Conservation (phyloP, 306 rosid genomes). For the Potentilla sterilis region DNA sequence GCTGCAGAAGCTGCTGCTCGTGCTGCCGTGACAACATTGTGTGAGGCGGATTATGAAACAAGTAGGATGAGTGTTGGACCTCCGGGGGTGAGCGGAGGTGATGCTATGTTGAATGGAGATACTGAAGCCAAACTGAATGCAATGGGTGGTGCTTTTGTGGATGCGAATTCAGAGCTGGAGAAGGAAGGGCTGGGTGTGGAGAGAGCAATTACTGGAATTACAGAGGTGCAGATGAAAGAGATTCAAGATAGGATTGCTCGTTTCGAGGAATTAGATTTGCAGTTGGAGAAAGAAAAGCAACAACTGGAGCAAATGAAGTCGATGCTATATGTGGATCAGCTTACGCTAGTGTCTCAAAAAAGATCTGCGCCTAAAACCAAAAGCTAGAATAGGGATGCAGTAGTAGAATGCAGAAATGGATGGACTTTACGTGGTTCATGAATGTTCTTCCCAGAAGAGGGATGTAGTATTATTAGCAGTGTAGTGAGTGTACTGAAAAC, state of each 20-base stretch:
- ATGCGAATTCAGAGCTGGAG: conserved; percentile 56
- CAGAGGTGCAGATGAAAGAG: conserved; percentile 69
- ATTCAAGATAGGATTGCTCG: conserved; percentile 57
- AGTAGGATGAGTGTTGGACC: conserved; percentile 36
- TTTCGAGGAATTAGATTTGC: conserved; percentile 68
- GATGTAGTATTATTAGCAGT: background rate
- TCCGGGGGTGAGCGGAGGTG: conserved; percentile 40
- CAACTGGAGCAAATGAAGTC: conserved; percentile 71
- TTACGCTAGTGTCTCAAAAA: conserved; percentile 48
- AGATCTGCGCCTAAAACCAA: conserved; percentile 32
- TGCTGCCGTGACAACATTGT: conserved; percentile 64
- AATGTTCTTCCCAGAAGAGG: background rate
- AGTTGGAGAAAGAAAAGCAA: conserved; percentile 66
- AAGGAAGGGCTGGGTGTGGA: conserved; percentile 66
- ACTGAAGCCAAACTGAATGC: conserved; percentile 21
- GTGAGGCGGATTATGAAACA: conserved; percentile 44
- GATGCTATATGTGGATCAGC: conserved; percentile 73
- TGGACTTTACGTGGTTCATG: conserved; percentile 13
- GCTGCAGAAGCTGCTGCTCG: conserved; percentile 79
- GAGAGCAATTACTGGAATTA: conserved; percentile 55
- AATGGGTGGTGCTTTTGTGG: conserved; percentile 37
- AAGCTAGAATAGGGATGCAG: conserved; percentile 22
- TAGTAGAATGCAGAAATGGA: conserved; percentile 40
- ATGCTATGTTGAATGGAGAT: conserved; percentile 40
- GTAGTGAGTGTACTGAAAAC: background rate